Evolutionary conservation across 768 basidiomycete genomes (phyloP), one percentile per base, ranked within the genome.

Genomic region (Suillus clintonianus): DNA sequence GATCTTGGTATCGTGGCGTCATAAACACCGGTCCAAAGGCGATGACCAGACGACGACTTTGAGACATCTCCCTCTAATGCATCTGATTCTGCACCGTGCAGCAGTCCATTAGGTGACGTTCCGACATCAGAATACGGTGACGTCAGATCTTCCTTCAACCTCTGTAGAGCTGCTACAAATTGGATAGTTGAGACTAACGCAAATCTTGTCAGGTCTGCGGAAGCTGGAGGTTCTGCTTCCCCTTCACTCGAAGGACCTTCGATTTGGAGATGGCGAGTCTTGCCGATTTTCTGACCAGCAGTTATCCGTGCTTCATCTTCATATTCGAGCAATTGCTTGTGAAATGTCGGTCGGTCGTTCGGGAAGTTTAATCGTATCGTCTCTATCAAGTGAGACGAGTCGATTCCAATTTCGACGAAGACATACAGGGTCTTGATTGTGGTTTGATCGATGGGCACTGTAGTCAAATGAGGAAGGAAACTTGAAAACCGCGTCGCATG

Each of bases 171-270:
- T 8, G 96, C 89, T 24, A 96, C 94, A 72, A 99, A 99, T 74
- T 99, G 97, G 37, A 99, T 98, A 0, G 97, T 99, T 0, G 96
- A 98, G 0, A 99, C 97, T 32, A 99, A 78, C 0, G 96, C 96
- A 19, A 99, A 78, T 65, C 90, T 85, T 19, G 95, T 97, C 6
- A 76, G 74, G 51, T 77, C 74, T 60, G 53, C 11, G 71, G 63
- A 41, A 69, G 67, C 15, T 67, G 67, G 9, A 65, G 42, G 13
- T 61, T 59, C 34, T 59, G 62, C 10, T 51, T 65, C 13, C 63
- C 64, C 2, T 37, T 47, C 47, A 34, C 53, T 27, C 5, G 32
- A 48, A 17, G 63, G 70, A 0, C 80, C 86, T 64, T 89, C 86
- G 64, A 97, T 90, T 53, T 84, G 83, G 56, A 94, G 83, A 69